Conservation (phyloP, 179 eudicot genomes). For the Patellifolia procumbens region DNA sequence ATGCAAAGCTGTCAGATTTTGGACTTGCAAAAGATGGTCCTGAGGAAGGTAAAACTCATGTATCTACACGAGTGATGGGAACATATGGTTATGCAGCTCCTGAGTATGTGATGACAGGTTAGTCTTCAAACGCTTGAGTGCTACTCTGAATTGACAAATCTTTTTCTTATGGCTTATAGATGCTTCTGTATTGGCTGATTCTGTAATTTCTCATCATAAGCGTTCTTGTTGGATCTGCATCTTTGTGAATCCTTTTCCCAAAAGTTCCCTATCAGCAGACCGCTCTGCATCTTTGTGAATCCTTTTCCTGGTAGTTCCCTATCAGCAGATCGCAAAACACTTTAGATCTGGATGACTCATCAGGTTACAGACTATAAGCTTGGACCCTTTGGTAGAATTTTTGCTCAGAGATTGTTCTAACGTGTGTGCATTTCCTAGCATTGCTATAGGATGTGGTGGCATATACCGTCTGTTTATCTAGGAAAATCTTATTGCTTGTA, state of each 20-base stretch:
- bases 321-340: no score
- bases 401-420: neutral
- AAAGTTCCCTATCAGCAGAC: no score
- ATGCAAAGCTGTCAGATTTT: slow-evolving; percentile 86
- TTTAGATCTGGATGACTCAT: neutral
- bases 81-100: slow-evolving; percentile 92
- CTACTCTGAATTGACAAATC: neutral
- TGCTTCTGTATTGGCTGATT: neutral
- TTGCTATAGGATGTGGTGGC: neutral
- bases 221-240: neutral
- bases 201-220: neutral
- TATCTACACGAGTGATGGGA: slow-evolving; percentile 94
- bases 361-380: neutral
- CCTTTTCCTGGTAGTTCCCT: no score
- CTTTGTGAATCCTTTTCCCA: neutral
- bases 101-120: slow-evolving; percentile 94
- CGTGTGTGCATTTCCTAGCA: neutral
- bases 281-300: neutral
- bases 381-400: neutral
- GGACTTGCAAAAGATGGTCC: slow-evolving; percentile 96
- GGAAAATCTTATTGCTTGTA: no score
- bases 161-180: neutral
- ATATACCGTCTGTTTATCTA: neutral
- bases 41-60: slow-evolving; percentile 89
- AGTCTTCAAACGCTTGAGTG: neutral